Conservation (phyloP, 2,329 filamentous ascomycete species). For the Penicillium sp. region DNA sequence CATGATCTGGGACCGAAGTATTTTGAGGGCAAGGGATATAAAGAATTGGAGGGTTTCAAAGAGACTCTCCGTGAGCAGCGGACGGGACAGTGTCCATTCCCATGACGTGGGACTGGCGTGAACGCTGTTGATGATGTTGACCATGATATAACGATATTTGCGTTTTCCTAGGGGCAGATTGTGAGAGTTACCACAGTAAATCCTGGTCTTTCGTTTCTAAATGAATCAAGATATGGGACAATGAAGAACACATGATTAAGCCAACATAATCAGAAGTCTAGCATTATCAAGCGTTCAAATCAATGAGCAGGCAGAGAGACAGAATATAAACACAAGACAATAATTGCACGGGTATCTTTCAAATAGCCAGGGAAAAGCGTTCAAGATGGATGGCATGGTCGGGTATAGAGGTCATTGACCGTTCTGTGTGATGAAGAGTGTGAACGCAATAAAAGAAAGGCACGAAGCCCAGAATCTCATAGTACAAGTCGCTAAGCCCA, state of each 20-base stretch:
- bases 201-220: not conserved
- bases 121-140: not conserved
- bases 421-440: not conserved
- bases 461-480: not conserved
- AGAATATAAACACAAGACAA: constrained; percentile 10
- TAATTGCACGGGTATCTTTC: constrained; percentile 31
- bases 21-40: constrained; percentile 51
- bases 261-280: not conserved
- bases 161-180: not conserved
- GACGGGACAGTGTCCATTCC: constrained; percentile 49
- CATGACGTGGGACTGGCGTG: not conserved
- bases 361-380: constrained; percentile 9
- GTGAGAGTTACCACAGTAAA: not conserved
- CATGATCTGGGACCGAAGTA: constrained; percentile 61
- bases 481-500: constrained; percentile 3
- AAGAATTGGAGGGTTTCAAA: constrained; percentile 24
- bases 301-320: not conserved
- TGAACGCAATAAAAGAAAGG: not conserved
- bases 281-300: not conserved
- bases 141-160: not conserved
- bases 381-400: constrained; percentile 3
- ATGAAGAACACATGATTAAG: not conserved
- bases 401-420: constrained; percentile 4
- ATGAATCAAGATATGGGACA: not conserved
- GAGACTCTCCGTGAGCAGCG: constrained; percentile 47